A percentile compares a stretch with the other conserved stretches of the same genome.
Evolutionary conservation across 1,284 basidiomycete genomes (phyloP).

Genomic region (Microbotryum violaceum): DNA sequence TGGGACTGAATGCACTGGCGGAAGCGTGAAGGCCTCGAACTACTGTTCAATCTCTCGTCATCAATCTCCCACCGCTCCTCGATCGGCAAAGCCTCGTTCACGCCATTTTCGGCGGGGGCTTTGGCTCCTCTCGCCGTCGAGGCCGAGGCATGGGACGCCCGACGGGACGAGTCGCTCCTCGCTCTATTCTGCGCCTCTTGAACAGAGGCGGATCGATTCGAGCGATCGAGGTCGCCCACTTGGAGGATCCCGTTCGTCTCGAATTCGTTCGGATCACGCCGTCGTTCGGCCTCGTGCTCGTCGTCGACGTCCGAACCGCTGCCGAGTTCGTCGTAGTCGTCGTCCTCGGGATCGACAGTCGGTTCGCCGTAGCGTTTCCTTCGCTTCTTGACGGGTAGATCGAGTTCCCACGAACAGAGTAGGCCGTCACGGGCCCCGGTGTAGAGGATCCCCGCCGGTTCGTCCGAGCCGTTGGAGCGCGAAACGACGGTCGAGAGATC

Average conservation of each 20-base stretch:
- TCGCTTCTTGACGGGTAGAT: conserved; percentile 50
- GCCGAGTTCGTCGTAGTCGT: conserved; percentile 20
- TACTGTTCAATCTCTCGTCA: conserved; percentile 26
- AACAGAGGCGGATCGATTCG: conserved; percentile 6
- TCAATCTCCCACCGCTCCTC: conserved; percentile 76
- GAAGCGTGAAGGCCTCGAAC: conserved; percentile 44
- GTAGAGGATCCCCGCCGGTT: conserved; percentile 84
- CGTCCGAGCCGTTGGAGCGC: conserved; percentile 42
- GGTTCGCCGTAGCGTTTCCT: conserved; percentile 40
- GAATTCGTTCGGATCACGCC: conserved; percentile 36
- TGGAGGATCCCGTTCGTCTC: conserved; percentile 56
- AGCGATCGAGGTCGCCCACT: conserved; percentile 14
- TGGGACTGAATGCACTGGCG: conserved; percentile 78
- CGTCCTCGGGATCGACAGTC: conserved; percentile 7
- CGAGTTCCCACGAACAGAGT: conserved; percentile 84
- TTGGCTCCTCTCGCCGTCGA: not conserved
- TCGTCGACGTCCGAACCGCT: conserved; percentile 2
- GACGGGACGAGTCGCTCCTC: not conserved
- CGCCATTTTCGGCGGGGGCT: conserved; percentile 2
- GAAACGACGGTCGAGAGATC: conserved; percentile 69
- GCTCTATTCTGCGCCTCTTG: conserved; percentile 2
- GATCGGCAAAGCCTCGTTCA: conserved; percentile 48
- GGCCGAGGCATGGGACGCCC: not conserved
- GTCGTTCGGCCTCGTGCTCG: conserved; percentile 22
- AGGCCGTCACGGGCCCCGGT: conserved; percentile 88